These are phyloP conservation scores for Murraya paniculata DNA, from an alignment of 345 rosid species.

Conservation along the genomic window DNA sequence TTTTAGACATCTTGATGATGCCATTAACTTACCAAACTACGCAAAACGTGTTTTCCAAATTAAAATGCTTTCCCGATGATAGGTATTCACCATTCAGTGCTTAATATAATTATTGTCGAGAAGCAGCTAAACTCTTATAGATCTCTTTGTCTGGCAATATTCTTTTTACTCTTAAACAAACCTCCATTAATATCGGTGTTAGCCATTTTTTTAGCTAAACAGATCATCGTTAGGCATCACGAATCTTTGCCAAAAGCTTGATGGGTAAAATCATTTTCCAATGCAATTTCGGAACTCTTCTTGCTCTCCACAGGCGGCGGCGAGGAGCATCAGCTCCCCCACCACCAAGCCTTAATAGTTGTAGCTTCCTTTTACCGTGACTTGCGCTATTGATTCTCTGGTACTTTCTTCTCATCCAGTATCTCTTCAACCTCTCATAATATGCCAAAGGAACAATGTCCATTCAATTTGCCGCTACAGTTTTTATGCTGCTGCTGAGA, in stretches of 20 bases:
- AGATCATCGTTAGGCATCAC: slow-evolving; percentile 34
- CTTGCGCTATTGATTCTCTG: slow-evolving; percentile 19
- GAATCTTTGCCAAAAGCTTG: slow-evolving; percentile 32
- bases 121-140: slow-evolving; percentile 34
- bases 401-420: slow-evolving; percentile 40
- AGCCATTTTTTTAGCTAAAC: slow-evolving; percentile 19
- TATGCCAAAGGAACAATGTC: slow-evolving; percentile 11
- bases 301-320: neutral
- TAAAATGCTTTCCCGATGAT: neutral
- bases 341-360: slow-evolving; percentile 32
- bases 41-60: neutral
- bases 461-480: slow-evolving; percentile 11
- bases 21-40: neutral
- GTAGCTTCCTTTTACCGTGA: slow-evolving; percentile 22
- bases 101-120: slow-evolving; percentile 13
- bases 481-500: no score
- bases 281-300: neutral
- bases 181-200: slow-evolving; percentile 16
- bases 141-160: slow-evolving; percentile 19
- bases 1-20: neutral
- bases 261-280: slow-evolving; percentile 23
- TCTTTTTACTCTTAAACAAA: slow-evolving; percentile 21
- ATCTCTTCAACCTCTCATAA: slow-evolving; percentile 36
- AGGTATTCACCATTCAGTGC: neutral
- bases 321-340: neutral